Evolutionary conservation across 176 grass and related monocot species (phyloP), one percentile per base, ranked within the genome.

Genomic region (Hyparrhenia diplandra): DNA sequence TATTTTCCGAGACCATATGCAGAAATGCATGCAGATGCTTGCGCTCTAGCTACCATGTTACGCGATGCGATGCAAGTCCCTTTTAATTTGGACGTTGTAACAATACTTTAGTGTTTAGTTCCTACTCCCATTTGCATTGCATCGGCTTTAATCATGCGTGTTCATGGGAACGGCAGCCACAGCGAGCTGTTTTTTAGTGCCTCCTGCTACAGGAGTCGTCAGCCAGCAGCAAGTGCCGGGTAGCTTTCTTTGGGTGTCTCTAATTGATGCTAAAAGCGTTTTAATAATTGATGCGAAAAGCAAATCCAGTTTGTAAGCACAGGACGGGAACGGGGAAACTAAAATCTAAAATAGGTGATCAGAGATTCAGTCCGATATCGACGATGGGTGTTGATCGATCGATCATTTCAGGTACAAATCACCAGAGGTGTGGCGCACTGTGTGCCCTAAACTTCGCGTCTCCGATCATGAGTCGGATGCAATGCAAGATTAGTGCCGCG

Each of bases 131-230:
- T 55, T 71, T 71, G 82, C 42, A 45, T 32, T 2, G 4, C 0
- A 16, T 69, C 64, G 62, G 31, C 64, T 81, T 76, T 80, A 85
- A 89, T 85, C 87, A 89, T 89, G 77, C 82, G 35, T 51, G 49
- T 64, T 64, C 41, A 64, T 76, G 70, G 49, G 63, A 70, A 76
- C 64, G 2, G 20, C n/a, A 81, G 24, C 16, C n/a, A n/a, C n/a
- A 81, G 31, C 17, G 34, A 64, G 25, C 64, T 85, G 64, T 89
- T 71, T 76, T 71, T 71, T 85, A 25, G 64, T 81, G 66, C 64
- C 32, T 28, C 11, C 2, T 28, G 25, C 54, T 57, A 13, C 2
- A 23, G 31, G 25, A 80, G 64, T 59, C 77, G 71, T 87, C 76
- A 71, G 79, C 84, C 80, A 62, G 59, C 59, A 79, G 74, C 67